Conservation (phyloP, 169 alveolate genomes). For the Plasmodium coatneyi region DNA sequence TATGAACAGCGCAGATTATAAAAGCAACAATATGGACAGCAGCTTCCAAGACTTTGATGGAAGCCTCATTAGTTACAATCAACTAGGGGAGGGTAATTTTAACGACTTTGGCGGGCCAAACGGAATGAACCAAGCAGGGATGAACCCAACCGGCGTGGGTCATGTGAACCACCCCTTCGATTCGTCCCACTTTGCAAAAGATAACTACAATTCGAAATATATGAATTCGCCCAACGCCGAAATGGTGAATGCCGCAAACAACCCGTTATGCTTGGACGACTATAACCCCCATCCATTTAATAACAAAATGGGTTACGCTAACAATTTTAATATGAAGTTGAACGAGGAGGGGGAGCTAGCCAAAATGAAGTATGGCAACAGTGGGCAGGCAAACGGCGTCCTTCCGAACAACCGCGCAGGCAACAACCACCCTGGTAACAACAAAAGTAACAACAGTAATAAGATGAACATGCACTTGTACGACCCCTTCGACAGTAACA, state of each 20-base stretch:
- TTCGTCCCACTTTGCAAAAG: constrained; percentile 22
- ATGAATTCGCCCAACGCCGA: constrained; percentile 39
- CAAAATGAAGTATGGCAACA: constrained; percentile 29
- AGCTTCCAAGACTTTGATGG: constrained; percentile 64
- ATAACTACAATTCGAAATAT: constrained; percentile 18
- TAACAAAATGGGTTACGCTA: constrained; percentile 37
- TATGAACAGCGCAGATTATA: constrained; percentile 47
- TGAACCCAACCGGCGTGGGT: background rate
- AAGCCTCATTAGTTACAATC: constrained; percentile 12
- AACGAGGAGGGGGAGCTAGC: constrained; percentile 34
- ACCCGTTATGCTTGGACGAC: constrained; percentile 40
- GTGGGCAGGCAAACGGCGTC: background rate
- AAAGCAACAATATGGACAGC: constrained; percentile 29
- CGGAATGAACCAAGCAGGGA: background rate
- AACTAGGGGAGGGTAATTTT: constrained; percentile 14
- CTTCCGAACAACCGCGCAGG: background rate
- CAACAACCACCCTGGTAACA: background rate
- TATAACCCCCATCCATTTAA: constrained; percentile 8
- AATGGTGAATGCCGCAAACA: constrained; percentile 2
- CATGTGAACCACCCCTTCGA: background rate
- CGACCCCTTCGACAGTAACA: constrained; percentile 56
- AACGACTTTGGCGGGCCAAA: constrained; percentile 3
- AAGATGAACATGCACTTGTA: constrained; percentile 26
- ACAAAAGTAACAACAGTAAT: constrained; percentile 7
- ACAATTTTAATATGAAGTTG: constrained; percentile 29